phyloP scores from a whole-genome alignment of 371 early-diverging fungal species.

The Haplosporangium sp. region DNA sequence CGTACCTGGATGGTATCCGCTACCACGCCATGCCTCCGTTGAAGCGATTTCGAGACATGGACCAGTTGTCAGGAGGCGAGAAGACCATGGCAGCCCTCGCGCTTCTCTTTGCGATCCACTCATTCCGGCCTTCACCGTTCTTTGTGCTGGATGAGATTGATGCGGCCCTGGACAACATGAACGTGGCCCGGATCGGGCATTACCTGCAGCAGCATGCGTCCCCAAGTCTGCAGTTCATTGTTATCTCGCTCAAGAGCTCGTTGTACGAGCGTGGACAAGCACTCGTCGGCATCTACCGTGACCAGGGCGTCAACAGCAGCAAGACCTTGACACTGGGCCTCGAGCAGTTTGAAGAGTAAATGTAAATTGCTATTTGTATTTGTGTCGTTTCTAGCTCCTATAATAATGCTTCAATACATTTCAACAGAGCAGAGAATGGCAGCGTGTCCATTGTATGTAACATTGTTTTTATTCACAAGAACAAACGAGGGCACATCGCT shows the following conservation, averaged over 20 bases:
- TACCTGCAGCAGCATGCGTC: constrained; percentile 82
- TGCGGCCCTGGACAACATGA: constrained; percentile 98
- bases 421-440: too few relatives aligned
- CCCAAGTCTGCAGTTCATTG: constrained; percentile 93
- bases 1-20: constrained; percentile 93
- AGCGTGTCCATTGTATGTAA: not conserved
- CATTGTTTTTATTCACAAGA: not conserved
- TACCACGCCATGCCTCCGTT: constrained; percentile 99
- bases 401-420: too few relatives aligned
- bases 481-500: too few relatives aligned
- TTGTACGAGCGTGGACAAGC: constrained; percentile 96
- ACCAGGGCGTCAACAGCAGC: constrained; percentile 87
- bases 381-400: too few relatives aligned
- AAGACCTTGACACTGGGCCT: constrained; percentile 81
- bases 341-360: constrained; percentile 55
- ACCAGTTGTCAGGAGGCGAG: constrained; percentile 99
- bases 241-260: constrained; percentile 96
- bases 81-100: constrained; percentile 99
- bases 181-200: constrained; percentile 92
- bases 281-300: constrained; percentile 97
- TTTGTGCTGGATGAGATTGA: constrained; percentile 99
- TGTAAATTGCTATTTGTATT: constrained; percentile 37
- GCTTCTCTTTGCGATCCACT: constrained; percentile 97
- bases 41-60: constrained; percentile 99
- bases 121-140: constrained; percentile 97